These are phyloP conservation scores for Dendryphion nanum DNA, from an alignment of 2,329 filamentous ascomycete genomes.

Conservation along the genomic window DNA sequence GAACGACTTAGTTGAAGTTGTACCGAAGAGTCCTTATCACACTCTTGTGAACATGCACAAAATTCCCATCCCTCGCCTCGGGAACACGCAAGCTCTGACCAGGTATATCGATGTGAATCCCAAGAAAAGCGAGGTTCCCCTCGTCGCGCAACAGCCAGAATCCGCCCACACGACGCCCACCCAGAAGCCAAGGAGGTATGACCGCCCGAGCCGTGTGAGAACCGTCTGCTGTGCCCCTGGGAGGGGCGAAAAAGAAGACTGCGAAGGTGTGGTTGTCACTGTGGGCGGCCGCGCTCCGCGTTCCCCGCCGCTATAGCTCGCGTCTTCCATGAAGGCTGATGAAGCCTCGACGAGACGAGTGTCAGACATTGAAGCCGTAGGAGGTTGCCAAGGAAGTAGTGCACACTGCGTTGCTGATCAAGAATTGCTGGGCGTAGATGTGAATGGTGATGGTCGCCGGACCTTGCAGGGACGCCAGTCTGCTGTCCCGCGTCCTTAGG, in stretches of 20 bases:
- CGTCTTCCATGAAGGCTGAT: not conserved
- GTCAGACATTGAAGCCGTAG: not conserved
- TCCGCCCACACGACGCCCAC: slow-evolving; percentile 18
- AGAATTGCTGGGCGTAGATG: not conserved
- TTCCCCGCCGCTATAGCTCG: slow-evolving; percentile 9
- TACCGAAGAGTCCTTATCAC: too few relatives aligned
- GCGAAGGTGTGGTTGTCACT: slow-evolving; percentile 17
- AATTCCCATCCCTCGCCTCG: slow-evolving; percentile 16
- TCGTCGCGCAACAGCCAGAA: slow-evolving; percentile 28
- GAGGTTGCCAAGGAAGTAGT: too few relatives aligned
- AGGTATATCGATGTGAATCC: too few relatives aligned
- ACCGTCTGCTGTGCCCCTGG: slow-evolving; percentile 26
- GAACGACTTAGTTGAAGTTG: too few relatives aligned
- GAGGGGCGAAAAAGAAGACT: slow-evolving; percentile 15
- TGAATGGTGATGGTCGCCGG: too few relatives aligned
- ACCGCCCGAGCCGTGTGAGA: slow-evolving; percentile 15
- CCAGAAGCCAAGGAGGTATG: slow-evolving; percentile 23
- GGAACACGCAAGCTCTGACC: slow-evolving; percentile 23
- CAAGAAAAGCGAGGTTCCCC: slow-evolving; percentile 18
- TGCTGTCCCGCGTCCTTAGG: too few relatives aligned
- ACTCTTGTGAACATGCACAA: slow-evolving; percentile 20
- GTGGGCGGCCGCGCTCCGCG: slow-evolving; percentile 5
- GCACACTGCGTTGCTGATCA: not conserved
- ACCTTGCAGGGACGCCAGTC: too few relatives aligned
- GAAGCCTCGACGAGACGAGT: not conserved